A percentile compares a stretch with the other conserved stretches of the same genome.
These are phyloP conservation scores for Coemansia sp. DNA, from an alignment of 192 early-diverging fungal genomes.

Conservation along the genomic window DNA sequence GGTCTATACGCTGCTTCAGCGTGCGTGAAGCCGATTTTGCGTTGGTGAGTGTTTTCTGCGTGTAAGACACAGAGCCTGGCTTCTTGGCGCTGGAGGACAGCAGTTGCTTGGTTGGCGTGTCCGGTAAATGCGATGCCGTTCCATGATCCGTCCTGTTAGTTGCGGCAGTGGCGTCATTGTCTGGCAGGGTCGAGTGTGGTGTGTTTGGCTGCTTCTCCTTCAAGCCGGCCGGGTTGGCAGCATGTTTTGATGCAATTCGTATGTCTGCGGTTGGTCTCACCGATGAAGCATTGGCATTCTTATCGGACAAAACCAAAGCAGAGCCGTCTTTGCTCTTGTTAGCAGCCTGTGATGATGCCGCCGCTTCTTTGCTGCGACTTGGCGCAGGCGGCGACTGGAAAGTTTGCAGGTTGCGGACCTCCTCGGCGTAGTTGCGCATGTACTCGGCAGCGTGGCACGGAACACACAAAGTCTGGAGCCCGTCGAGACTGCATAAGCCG, in stretches of 20 bases:
- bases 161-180: background rate
- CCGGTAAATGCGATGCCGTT: background rate
- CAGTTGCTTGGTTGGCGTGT: conserved; percentile 22
- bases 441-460: conserved; percentile 45
- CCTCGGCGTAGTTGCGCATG: conserved; percentile 35
- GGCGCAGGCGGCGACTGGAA: conserved; percentile 18
- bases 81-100: background rate
- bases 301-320: background rate
- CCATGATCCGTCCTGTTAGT: background rate
- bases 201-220: too few relatives aligned
- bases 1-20: conserved; percentile 5
- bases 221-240: too few relatives aligned
- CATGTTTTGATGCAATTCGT: too few relatives aligned
- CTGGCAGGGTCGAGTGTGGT: too few relatives aligned
- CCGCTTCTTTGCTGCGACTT: background rate
- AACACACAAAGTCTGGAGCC: conserved; percentile 48
- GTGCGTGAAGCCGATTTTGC: background rate
- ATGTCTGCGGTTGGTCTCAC: too few relatives aligned
- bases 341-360: background rate
- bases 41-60: background rate
- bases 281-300: too few relatives aligned
- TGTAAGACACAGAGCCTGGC: background rate
- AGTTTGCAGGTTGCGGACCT: conserved; percentile 18
- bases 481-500: conserved; percentile 48
- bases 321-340: background rate